Evolutionary conservation across 2,329 filamentous ascomycete species (phyloP), one percentile per base, ranked within the genome.

Genomic region (Fusarium poae): DNA sequence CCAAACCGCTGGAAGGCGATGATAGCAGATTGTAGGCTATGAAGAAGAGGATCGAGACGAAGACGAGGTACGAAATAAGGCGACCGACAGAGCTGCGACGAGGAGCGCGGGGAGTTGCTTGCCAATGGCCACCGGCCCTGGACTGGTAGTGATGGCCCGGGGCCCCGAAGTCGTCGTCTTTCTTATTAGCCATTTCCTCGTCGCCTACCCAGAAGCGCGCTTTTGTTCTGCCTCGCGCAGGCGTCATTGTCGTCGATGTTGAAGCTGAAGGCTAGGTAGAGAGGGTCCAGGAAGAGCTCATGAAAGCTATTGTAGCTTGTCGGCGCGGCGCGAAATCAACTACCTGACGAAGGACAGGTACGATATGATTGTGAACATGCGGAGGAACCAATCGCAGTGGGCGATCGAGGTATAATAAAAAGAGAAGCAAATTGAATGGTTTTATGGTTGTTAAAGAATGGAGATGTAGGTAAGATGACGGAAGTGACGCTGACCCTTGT

Each of bases 41-140:
- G 49, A 92, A 79, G 75, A 91, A 91, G 23, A 93, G 62, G 29
- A 85, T 75, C 35, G 37, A 29, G n/a, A 65, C 42, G 42, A 92
- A 79, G 75, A 91, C 91, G 25, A 93, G 62, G 27, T 85, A 75
- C 37, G 85, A 74, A 46, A 84, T 78, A 34, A 85, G 73, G 50
- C 89, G 86, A 74, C 85, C 86, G 53, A 88, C 67, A 11, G 80
- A 81, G 68, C 89, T 83, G 59, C 89, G 85, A 10, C 81, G 81
- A 16, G 83, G 82, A 15, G 79, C 76, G 21, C 82, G 80, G 10
- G 82, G 73, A 21, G 72, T 65, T 34, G 76, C 65, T 59, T 80
- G 78, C 83, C 84, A 86, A 65, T 78, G 77, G 48, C 57, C 51
- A 23, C 67, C 62, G 65, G 69, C 75, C 62, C 70, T 71, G 18